These are phyloP conservation scores for Trichoderma simmonsii DNA, from an alignment of 2,329 filamentous ascomycete genomes.

Conservation along the genomic window DNA sequence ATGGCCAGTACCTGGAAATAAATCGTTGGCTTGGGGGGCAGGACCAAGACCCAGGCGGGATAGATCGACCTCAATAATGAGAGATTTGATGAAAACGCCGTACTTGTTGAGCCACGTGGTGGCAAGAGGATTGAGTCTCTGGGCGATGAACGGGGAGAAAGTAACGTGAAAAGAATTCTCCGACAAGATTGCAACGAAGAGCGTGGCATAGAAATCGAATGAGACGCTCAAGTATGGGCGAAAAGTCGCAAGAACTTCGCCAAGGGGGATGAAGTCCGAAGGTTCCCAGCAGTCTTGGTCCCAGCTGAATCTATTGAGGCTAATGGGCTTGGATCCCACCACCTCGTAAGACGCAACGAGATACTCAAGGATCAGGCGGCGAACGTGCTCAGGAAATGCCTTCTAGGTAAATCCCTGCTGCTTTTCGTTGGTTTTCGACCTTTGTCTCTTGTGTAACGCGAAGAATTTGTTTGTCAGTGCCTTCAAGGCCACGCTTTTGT, in stretches of 20 bases:
- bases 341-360: slow-evolving; percentile 21
- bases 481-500: slow-evolving; percentile 20
- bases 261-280: slow-evolving; percentile 33
- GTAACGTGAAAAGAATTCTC: slow-evolving; percentile 38
- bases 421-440: neutral
- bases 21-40: slow-evolving; percentile 22
- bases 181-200: slow-evolving; percentile 36
- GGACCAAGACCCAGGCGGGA: slow-evolving; percentile 36
- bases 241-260: slow-evolving; percentile 26
- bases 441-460: slow-evolving; percentile 19
- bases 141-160: slow-evolving; percentile 37
- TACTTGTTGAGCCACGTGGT: slow-evolving; percentile 36
- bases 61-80: slow-evolving; percentile 43
- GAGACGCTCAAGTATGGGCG: slow-evolving; percentile 30
- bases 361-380: slow-evolving; percentile 29
- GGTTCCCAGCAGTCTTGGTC: slow-evolving; percentile 34
- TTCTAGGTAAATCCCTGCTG: neutral
- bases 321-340: slow-evolving; percentile 25
- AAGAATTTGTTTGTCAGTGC: slow-evolving; percentile 27
- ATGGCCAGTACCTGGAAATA: slow-evolving; percentile 27
- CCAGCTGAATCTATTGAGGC: slow-evolving; percentile 30
- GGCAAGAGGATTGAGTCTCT: slow-evolving; percentile 33
- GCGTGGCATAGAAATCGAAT: slow-evolving; percentile 36
- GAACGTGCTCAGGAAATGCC: slow-evolving; percentile 21
- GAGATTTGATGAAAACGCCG: slow-evolving; percentile 33